Conservation (phyloP, 2,329 filamentous ascomycete genomes). For the Fusarium sp. region DNA sequence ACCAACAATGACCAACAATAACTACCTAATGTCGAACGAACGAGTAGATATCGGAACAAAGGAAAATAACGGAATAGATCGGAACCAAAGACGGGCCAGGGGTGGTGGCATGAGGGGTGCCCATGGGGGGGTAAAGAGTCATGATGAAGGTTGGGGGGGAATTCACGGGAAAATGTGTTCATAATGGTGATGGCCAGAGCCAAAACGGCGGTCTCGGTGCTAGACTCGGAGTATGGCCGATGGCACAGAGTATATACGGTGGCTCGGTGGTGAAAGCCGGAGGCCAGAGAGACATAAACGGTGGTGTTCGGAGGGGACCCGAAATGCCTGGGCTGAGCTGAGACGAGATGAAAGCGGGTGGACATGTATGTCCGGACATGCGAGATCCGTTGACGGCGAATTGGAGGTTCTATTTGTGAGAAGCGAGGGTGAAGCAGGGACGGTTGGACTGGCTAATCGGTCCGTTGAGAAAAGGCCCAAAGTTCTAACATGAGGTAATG, state of each 20-base stretch:
- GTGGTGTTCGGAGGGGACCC: conserved; percentile 28
- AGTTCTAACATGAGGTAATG: neutral
- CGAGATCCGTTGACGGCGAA: too few relatives aligned
- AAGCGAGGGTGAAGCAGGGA: conserved; percentile 31
- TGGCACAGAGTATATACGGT: neutral
- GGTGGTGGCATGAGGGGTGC: conserved; percentile 24
- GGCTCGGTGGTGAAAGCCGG: conserved; percentile 29
- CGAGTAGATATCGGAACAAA: conserved; percentile 35
- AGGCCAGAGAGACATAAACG: neutral
- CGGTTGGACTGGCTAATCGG: conserved; percentile 36
- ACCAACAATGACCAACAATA: neutral
- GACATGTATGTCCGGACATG: conserved; percentile 37
- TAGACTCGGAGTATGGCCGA: conserved; percentile 17
- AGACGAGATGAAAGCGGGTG: conserved; percentile 8
- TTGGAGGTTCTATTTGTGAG: too few relatives aligned
- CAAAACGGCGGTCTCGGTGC: neutral
- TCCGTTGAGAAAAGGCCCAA: conserved; percentile 20
- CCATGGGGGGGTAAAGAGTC: conserved; percentile 16
- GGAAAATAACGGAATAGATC: conserved; percentile 36
- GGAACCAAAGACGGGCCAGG: conserved; percentile 26
- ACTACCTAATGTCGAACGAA: conserved; percentile 13
- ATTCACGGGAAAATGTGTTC: conserved; percentile 24
- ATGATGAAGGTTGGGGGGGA: conserved; percentile 6
- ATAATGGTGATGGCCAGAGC: conserved; percentile 12
- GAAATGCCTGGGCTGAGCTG: conserved; percentile 21